Conservation (phyloP, 2,329 filamentous ascomycete species). For the Monilinia polystroma region DNA sequence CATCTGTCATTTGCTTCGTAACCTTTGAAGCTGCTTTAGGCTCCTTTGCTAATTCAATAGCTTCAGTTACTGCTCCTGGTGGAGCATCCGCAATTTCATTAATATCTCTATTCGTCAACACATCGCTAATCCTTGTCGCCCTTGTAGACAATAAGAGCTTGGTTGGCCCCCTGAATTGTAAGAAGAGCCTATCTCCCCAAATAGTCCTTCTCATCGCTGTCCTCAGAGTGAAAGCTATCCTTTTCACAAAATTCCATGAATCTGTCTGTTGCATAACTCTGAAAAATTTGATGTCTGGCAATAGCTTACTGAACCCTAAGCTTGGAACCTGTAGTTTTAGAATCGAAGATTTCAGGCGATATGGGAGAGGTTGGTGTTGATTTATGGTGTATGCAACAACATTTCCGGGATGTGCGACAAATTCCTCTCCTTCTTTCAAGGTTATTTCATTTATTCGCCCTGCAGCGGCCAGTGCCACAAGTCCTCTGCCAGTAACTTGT, state of each 20-base stretch:
- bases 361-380: constrained; percentile 72
- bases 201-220: constrained; percentile 79
- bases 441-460: constrained; percentile 88
- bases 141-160: constrained; percentile 87
- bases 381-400: constrained; percentile 86
- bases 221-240: constrained; percentile 65
- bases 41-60: constrained; percentile 50
- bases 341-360: constrained; percentile 77
- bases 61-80: constrained; percentile 65
- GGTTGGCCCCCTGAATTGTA: constrained; percentile 83
- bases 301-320: constrained; percentile 58
- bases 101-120: constrained; percentile 73
- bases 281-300: constrained; percentile 73
- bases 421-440: constrained; percentile 79
- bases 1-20: constrained; percentile 40
- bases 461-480: constrained; percentile 79
- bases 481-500: constrained; percentile 79
- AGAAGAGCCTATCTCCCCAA: constrained; percentile 90
- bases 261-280: constrained; percentile 67
- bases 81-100: constrained; percentile 87
- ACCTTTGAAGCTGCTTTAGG: constrained; percentile 40
- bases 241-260: constrained; percentile 68
- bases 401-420: constrained; percentile 87
- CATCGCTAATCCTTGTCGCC: constrained; percentile 74
- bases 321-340: constrained; percentile 76